phyloP scores from a whole-genome alignment of 805 yeast species.

The Pichia heedii region DNA sequence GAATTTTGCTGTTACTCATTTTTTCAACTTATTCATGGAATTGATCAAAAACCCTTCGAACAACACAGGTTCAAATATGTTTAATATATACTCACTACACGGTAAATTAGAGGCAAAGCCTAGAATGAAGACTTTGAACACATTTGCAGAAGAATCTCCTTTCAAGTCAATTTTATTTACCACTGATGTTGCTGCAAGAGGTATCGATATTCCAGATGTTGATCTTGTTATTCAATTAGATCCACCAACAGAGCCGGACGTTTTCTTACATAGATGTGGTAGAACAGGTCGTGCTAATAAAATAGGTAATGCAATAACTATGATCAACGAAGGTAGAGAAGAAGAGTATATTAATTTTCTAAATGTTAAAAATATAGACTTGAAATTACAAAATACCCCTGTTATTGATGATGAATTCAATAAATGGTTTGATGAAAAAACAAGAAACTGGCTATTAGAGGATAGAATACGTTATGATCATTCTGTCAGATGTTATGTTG shows the following conservation, averaged over 20 bases:
- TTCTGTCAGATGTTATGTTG: slow-evolving; percentile 73
- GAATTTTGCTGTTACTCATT: slow-evolving; percentile 73
- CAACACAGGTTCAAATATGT: slow-evolving; percentile 8
- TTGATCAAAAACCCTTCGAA: slow-evolving; percentile 28
- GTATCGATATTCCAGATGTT: slow-evolving; percentile 90
- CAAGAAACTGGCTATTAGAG: slow-evolving; percentile 47
- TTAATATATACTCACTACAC: slow-evolving; percentile 63
- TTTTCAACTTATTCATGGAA: slow-evolving; percentile 46
- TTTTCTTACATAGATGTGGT: slow-evolving; percentile 90
- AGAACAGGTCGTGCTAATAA: slow-evolving; percentile 91
- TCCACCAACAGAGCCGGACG: slow-evolving; percentile 89
- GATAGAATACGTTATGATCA: slow-evolving; percentile 80
- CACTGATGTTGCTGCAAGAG: slow-evolving; percentile 98
- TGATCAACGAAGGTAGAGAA: slow-evolving; percentile 69
- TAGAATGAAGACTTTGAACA: slow-evolving; percentile 60
- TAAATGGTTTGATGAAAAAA: slow-evolving; percentile 24
- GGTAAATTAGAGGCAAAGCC: slow-evolving; percentile 84
- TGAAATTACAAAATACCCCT: slow-evolving; percentile 33
- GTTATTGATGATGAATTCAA: slow-evolving; percentile 11
- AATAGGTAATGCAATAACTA: slow-evolving; percentile 67
- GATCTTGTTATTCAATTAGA: slow-evolving; percentile 91
- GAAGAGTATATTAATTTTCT: slow-evolving; percentile 74
- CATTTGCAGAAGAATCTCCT: slow-evolving; percentile 42
- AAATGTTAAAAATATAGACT: slow-evolving; percentile 54
- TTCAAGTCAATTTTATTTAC: slow-evolving; percentile 64